A percentile compares a stretch with the other conserved stretches of the same genome.
Conservation (phyloP, 164 flowering plant species). For the Nymphaea colorata region DNA sequence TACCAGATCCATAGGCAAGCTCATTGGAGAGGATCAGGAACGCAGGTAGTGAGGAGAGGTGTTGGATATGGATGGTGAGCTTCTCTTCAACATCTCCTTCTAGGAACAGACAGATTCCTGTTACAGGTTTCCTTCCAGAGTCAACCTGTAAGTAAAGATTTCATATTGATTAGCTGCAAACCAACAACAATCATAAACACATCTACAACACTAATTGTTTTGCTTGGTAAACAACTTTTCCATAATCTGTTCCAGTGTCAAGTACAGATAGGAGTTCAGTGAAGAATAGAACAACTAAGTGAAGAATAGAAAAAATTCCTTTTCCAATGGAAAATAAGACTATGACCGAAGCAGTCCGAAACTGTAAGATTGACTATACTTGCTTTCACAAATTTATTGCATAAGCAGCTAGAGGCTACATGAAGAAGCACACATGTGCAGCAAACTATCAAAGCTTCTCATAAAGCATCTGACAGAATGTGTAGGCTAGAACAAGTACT, state of each 20-base stretch:
- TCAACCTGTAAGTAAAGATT: conserved; percentile 55
- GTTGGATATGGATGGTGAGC: conserved; percentile 85
- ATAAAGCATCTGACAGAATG: not conserved
- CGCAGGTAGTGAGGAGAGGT: conserved; percentile 56
- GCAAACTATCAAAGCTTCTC: not conserved
- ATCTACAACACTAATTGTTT: not conserved
- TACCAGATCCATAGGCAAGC: conserved; percentile 18
- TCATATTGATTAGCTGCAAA: conserved; percentile 7
- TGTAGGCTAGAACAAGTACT: not conserved
- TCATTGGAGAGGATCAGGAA: conserved; percentile 49
- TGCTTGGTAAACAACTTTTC: not conserved
- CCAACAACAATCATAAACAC: not conserved
- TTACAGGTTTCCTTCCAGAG: conserved; percentile 60
- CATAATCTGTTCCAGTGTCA: not conserved
- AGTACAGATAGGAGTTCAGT: not conserved
- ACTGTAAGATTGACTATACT: not conserved
- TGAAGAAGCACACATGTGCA: not conserved
- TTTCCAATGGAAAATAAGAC: no score
- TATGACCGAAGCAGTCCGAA: not conserved
- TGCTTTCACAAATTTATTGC: not conserved
- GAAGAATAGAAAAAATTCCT: no score
- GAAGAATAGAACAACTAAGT: not conserved
- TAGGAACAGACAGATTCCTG: conserved; percentile 71
- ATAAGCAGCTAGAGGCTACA: not conserved
- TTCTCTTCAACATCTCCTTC: conserved; percentile 72